These are phyloP conservation scores for Phytophthora foliorum DNA, from an alignment of 352 stramenopile genomes.

Conservation along the genomic window DNA sequence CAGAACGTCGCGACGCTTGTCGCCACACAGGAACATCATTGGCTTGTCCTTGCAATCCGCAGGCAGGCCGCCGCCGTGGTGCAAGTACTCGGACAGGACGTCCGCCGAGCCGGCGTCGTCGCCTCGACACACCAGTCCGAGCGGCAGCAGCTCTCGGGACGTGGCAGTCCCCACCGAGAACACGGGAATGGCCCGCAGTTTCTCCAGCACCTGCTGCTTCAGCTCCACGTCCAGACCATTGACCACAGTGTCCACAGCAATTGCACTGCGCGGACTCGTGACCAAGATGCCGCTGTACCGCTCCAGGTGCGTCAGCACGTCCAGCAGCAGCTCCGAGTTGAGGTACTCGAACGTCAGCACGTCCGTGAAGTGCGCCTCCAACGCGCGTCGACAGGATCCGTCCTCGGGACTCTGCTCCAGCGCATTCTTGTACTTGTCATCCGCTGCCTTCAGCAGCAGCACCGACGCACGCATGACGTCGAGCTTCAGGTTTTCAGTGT, in stretches of 20 bases:
- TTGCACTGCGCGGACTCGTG: slow-evolving; percentile 79
- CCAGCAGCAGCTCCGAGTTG: slow-evolving; percentile 49
- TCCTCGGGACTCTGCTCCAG: slow-evolving; percentile 33
- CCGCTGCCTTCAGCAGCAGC: slow-evolving; percentile 77
- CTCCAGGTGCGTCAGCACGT: slow-evolving; percentile 56
- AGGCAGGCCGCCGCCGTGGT: slow-evolving; percentile 51
- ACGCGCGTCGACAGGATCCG: not conserved
- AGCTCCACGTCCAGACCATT: slow-evolving; percentile 33
- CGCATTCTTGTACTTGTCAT: slow-evolving; percentile 64
- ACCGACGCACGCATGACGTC: slow-evolving; percentile 30
- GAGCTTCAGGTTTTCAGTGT: too few relatives aligned
- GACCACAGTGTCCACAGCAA: slow-evolving; percentile 55
- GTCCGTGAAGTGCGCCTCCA: slow-evolving; percentile 61
- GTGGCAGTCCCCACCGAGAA: slow-evolving; percentile 80
- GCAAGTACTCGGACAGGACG: slow-evolving; percentile 56
- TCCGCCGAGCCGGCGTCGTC: slow-evolving; percentile 80
- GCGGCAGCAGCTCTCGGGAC: slow-evolving; percentile 61
- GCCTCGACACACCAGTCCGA: slow-evolving; percentile 67
- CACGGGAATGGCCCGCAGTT: slow-evolving; percentile 45
- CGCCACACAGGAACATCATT: slow-evolving; percentile 78
- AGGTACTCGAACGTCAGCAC: slow-evolving; percentile 79
- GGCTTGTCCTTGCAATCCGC: slow-evolving; percentile 49
- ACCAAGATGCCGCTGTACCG: slow-evolving; percentile 70
- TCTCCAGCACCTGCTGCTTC: slow-evolving; percentile 33
- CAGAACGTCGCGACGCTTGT: slow-evolving; percentile 73